Conservation (phyloP, 2,329 filamentous ascomycete species). For the Aspergillus caelatus region DNA sequence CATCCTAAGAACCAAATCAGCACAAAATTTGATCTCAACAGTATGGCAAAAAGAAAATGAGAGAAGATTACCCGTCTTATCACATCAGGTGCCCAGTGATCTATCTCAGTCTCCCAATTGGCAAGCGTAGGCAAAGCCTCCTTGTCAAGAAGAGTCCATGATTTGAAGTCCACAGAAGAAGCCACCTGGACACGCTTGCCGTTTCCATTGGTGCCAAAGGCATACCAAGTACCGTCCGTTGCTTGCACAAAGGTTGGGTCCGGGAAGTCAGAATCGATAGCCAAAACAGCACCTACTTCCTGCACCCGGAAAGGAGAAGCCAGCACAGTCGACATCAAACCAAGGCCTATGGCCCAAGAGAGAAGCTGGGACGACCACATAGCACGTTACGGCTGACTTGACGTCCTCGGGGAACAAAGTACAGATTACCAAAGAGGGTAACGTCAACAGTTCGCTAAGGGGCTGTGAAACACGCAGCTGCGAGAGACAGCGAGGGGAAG, state of each 20-base stretch:
- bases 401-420: not conserved
- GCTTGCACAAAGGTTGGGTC: constrained; percentile 52
- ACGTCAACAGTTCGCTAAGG: constrained; percentile 4
- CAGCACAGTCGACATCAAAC: constrained; percentile 17
- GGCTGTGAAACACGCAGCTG: constrained; percentile 10
- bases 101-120: constrained; percentile 56
- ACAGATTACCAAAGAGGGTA: constrained; percentile 5
- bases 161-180: constrained; percentile 50
- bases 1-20: constrained; percentile 27
- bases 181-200: constrained; percentile 59
- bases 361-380: constrained; percentile 14
- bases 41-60: not conserved
- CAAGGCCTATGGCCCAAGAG: constrained; percentile 10
- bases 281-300: constrained; percentile 24
- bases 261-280: constrained; percentile 43
- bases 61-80: constrained; percentile 44
- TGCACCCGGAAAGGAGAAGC: constrained; percentile 25
- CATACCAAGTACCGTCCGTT: constrained; percentile 57
- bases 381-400: not conserved
- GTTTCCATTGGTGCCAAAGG: constrained; percentile 59
- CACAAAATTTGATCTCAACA: not conserved
- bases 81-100: constrained; percentile 67
- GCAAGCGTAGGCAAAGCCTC: constrained; percentile 59
- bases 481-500: not conserved
- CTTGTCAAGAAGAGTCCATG: constrained; percentile 52